A percentile compares a stretch with the other conserved stretches of the same genome.
Evolutionary conservation across 2,329 filamentous ascomycete species (phyloP).

Genomic region (Orbilia ellipsospora): DNA sequence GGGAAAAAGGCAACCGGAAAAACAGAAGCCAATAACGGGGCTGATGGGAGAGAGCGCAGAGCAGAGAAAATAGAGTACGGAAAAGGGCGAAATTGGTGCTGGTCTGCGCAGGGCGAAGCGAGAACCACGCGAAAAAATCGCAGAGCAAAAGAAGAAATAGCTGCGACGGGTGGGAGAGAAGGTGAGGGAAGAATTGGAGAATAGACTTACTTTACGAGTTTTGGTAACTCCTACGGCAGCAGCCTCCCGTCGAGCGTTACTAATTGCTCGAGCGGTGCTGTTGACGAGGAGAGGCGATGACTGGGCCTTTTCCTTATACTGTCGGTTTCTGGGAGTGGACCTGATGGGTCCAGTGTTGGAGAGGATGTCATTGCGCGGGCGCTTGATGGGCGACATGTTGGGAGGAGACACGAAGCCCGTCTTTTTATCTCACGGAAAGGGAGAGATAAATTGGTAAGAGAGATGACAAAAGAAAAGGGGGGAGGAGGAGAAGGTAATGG

Average conservation of each 20-base stretch:
- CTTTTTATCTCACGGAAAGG: neutral
- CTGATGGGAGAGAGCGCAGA: slow-evolving; percentile 1
- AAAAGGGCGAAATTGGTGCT: slow-evolving; percentile 9
- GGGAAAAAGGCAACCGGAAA: slow-evolving; percentile 32
- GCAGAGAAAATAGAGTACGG: neutral
- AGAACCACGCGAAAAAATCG: slow-evolving; percentile 42
- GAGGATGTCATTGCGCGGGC: too few relatives aligned
- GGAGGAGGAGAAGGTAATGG: slow-evolving; percentile 17
- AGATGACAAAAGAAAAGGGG: slow-evolving; percentile 13
- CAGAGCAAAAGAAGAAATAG: neutral
- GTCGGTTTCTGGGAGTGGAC: slow-evolving; percentile 20
- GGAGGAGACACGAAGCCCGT: neutral
- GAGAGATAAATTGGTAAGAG: slow-evolving; percentile 9
- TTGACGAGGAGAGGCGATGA: neutral
- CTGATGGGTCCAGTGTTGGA: slow-evolving; percentile 26
- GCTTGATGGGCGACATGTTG: slow-evolving; percentile 33
- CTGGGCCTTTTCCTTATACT: neutral
- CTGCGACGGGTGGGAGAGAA: neutral
- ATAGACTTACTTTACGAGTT: slow-evolving; percentile 39
- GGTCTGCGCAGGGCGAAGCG: slow-evolving; percentile 47
- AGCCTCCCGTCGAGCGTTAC: slow-evolving; percentile 29
- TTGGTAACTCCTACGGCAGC: slow-evolving; percentile 26
- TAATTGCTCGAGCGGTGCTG: slow-evolving; percentile 29
- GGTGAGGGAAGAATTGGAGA: neutral
- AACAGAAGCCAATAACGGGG: slow-evolving; percentile 26